Conservation (phyloP, 2,329 filamentous ascomycete species). For the Dactylellina drechsleri region DNA sequence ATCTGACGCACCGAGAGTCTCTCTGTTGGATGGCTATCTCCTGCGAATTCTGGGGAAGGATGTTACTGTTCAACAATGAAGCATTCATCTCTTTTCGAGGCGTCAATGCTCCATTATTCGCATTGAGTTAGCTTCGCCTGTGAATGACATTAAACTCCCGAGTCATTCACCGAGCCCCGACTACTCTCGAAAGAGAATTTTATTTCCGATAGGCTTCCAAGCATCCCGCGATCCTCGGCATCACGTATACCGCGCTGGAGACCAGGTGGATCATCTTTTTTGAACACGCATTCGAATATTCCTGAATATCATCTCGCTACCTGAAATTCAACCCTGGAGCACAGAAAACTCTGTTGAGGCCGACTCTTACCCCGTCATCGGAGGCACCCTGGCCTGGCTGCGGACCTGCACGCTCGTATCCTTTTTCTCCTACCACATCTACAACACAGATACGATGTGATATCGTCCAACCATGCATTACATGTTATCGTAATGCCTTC, state of each 20-base stretch:
- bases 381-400: slow-evolving; percentile 28
- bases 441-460: slow-evolving; percentile 38
- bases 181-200: slow-evolving; percentile 17
- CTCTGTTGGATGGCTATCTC: slow-evolving; percentile 33
- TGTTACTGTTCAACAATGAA: slow-evolving; percentile 5
- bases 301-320: slow-evolving; percentile 43
- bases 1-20: slow-evolving; percentile 34
- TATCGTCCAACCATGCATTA: not conserved
- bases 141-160: slow-evolving; percentile 15
- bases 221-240: slow-evolving; percentile 27
- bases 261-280: slow-evolving; percentile 24
- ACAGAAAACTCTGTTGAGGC: slow-evolving; percentile 36
- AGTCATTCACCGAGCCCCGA: slow-evolving; percentile 18
- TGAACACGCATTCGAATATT: slow-evolving; percentile 4
- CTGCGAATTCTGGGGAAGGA: slow-evolving; percentile 27
- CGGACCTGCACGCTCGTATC: slow-evolving; percentile 19
- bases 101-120: not conserved
- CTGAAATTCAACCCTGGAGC: slow-evolving; percentile 36
- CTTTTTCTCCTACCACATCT: slow-evolving; percentile 36
- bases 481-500: slow-evolving; percentile 20
- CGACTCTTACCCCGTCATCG: slow-evolving; percentile 34
- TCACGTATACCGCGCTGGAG: slow-evolving; percentile 24
- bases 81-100: too few species aligned
- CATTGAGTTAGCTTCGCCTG: slow-evolving; percentile 12
- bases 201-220: slow-evolving; percentile 7